Evolutionary conservation across 2,329 filamentous ascomycete genomes (phyloP), one percentile per base, ranked within the genome.

Genomic region (Pseudogymnoascus sp.): DNA sequence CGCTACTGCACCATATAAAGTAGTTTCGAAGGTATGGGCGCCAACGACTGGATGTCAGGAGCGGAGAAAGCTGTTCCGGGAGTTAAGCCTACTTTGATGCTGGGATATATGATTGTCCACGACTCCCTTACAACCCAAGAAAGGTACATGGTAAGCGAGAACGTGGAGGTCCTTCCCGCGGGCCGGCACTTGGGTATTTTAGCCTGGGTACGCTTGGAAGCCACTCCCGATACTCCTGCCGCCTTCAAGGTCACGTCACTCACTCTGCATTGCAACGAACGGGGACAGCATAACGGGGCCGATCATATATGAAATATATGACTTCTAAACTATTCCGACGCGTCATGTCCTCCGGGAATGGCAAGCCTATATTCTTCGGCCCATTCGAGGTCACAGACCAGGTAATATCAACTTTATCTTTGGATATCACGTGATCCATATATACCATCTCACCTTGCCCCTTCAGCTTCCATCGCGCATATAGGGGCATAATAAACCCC

Each of bases 301-400:
- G 12, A 43, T 14, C 11, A 6, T 25, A 28, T 16, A 47, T 28
- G 41, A n/a, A 16, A 9, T 47, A 47, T 47, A 47, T 47, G 20
- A 47, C 41, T n/a, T 28, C 41, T n/a, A 4, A 5, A 28, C 12
- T 47, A 47, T 47, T 47, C 8, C 41, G 41, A 47, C 41, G 41
- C 41, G 41, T 28, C 41, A 47, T 47, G 41, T 50, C 61, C 22
- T 66, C 67, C 20, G 39, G 20, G 6, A 61, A 66, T 41, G 68
- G 69, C 65, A 73, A 69, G 38, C 71, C 73, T 14, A 77, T 93
- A 67, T 79, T 85, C 70, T 94, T 95, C 70, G 90, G 90, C 12
- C 82, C 86, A 7, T 92, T 89, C 70, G 79, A 89, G 62, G 88
- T 95, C 60, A 89, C 89, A 11, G 79, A 84, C 16, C 89, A 92